Evolutionary conservation across 2,329 filamentous ascomycete genomes (phyloP).

Genomic region (Colletotrichum sp.): DNA sequence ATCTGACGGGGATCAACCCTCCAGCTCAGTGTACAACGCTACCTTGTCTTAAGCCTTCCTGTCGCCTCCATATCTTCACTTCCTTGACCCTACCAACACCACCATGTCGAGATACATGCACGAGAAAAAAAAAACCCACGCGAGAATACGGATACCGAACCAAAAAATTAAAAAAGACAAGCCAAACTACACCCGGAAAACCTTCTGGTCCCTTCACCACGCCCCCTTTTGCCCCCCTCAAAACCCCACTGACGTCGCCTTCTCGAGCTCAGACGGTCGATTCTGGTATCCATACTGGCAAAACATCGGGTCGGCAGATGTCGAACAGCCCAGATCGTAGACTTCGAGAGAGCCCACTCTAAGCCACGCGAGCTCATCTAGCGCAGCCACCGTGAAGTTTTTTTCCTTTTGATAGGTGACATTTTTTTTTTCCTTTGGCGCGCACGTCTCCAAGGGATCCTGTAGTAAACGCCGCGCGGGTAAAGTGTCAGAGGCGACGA

Average conservation of each 20-base stretch:
- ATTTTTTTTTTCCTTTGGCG: neutral
- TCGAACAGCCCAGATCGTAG: neutral
- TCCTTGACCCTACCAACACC: neutral
- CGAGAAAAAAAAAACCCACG: neutral
- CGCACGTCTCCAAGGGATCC: neutral
- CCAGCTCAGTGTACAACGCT: neutral
- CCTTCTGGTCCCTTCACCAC: neutral
- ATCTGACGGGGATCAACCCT: neutral
- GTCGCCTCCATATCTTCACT: neutral
- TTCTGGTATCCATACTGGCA: neutral
- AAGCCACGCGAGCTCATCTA: slow-evolving; percentile 1
- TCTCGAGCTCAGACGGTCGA: neutral
- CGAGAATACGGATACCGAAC: neutral
- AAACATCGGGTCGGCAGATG: neutral
- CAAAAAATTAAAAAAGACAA: neutral
- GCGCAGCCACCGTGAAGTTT: neutral
- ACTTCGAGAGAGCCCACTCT: neutral
- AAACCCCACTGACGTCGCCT: neutral
- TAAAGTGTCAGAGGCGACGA: neutral
- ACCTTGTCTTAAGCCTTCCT: neutral
- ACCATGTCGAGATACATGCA: neutral
- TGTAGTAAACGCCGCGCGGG: neutral
- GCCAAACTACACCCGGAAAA: neutral
- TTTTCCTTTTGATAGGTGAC: neutral
- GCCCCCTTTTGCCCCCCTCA: neutral